phyloP scores from a whole-genome alignment of 2,329 filamentous ascomycete species.

The Beauveria caledonica region DNA sequence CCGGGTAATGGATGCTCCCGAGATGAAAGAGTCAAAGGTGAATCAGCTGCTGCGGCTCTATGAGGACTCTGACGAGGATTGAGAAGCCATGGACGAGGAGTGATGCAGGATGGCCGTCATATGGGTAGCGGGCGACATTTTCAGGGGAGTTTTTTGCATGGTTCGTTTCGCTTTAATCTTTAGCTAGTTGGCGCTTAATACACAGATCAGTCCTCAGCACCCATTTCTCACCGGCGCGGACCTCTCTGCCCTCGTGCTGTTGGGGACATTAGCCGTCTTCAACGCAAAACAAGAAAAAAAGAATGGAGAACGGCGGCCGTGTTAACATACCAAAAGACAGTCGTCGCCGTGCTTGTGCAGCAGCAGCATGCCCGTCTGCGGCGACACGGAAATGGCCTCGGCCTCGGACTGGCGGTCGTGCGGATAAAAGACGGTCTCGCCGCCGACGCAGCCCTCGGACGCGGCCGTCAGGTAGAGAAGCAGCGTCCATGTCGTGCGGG shows the following conservation, averaged over 20 bases:
- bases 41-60: neutral
- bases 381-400: constrained; percentile 61
- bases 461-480: constrained; percentile 77
- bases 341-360: constrained; percentile 84
- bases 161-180: neutral
- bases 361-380: constrained; percentile 78
- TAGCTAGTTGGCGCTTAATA: constrained; percentile 38
- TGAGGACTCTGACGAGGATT: neutral
- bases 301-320: no score
- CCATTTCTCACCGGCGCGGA: constrained; percentile 80
- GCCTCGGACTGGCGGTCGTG: constrained; percentile 48
- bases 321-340: constrained; percentile 61
- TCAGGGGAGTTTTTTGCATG: neutral
- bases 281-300: neutral
- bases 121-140: neutral
- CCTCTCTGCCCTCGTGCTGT: constrained; percentile 74
- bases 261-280: neutral
- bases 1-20: no score
- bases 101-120: neutral
- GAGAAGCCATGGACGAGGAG: neutral
- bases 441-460: constrained; percentile 67
- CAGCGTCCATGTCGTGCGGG: constrained; percentile 77
- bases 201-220: constrained; percentile 79
- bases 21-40: neutral
- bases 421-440: constrained; percentile 88